Base-by-base conservation (phyloP, 2,329 filamentous ascomycete species). In the Penicillium sp. region DNA sequence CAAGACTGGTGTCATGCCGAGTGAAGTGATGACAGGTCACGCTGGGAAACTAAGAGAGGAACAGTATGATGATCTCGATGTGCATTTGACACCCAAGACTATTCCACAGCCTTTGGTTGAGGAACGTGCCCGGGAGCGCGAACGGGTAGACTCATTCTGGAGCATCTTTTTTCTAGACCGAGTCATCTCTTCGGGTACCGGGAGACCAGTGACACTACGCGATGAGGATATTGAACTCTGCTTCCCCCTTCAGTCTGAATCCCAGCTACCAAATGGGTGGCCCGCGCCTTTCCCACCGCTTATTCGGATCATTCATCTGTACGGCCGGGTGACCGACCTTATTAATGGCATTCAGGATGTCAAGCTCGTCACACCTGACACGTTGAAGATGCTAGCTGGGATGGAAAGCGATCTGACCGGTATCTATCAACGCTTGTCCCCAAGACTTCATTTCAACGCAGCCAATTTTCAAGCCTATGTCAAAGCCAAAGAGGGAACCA, bases 101-200 rank as follows among this genome's bases (percentile, higher is more conserved):
- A 45, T 71, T 36, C 65, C 75, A 75, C 59, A 72, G 57, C 78
- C 74, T 1, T 72, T 76, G 52, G 86, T 87, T 5, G 67, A 85
- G 83, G 72, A 82, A 78, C 62, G 88, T 84, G 66, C 77, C 7
- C 83, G 90, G 4, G 91, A 96, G 66, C 86, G 91, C 61, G 91
- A 96, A 69, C 85, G 90, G 17, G 87, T 91, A 43, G 90, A 96
- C 67, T 93, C 91, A 0, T 92, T 96, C 64, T 96, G 91, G 91
- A 88, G 90, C 4, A 89, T 96, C 12, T 96, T 96, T 72, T 88
- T 96, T 63, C 82, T 96, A 1, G 91, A 96, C 68, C 83, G 91
- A 21, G 88, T 93, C 60, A 93, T 96, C 27, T 96, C 91, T 0
- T 93, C 90, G 0, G 91, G 91, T 0, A 94, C 91, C 0, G 92